Evolutionary conservation across 2,329 filamentous ascomycete genomes (phyloP), one percentile per base, ranked within the genome.

Genomic region (Cordyceps sp.): DNA sequence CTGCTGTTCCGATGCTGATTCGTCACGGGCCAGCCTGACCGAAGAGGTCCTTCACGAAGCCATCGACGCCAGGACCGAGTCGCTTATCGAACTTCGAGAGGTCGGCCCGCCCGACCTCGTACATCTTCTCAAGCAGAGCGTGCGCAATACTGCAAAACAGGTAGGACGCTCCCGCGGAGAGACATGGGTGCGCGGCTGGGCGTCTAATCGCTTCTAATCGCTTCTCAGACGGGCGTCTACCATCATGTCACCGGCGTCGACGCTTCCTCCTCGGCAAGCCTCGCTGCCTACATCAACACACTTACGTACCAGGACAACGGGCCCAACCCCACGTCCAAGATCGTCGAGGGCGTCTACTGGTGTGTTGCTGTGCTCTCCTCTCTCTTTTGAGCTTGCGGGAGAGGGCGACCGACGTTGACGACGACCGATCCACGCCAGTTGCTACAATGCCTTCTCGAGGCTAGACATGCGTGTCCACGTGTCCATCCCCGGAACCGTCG

Each of bases 391-490:
- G n/a, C n/a, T n/a, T n/a, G n/a, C n/a, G n/a, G n/a, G n/a, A n/a
- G n/a, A n/a, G n/a, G n/a, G 10, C 17, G 17, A 10, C 8, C 10
- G 13, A 25, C 5, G 16, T 13, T n/a, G 6, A 12, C 13, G 26
- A 34, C 43, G 31, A 41, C 42, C 41, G 27, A 45, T 31, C 12
- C 4, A 14, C 10, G 7, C 8, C 36, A 69, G 64, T 59, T 98
- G 90, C 59, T 98, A 98, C 68, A 98, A 98, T 82, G 90, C 90
- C 42, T 94, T 98, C 56, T 96, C 90, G 5, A 74, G 92, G 41
- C 69, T 96, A 33, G 90, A 98, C 50, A 98, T 98, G 90, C 84
- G 90, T 38, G 88, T 98, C 10, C 86, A 96, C 50, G 88, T 98
- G 37, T 88, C 86, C 41, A 96, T 98, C 41, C 90, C 90, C 14